Evolutionary conservation across 176 grass and related monocot species (phyloP).

Genomic region (Rhynchospora pubera): DNA sequence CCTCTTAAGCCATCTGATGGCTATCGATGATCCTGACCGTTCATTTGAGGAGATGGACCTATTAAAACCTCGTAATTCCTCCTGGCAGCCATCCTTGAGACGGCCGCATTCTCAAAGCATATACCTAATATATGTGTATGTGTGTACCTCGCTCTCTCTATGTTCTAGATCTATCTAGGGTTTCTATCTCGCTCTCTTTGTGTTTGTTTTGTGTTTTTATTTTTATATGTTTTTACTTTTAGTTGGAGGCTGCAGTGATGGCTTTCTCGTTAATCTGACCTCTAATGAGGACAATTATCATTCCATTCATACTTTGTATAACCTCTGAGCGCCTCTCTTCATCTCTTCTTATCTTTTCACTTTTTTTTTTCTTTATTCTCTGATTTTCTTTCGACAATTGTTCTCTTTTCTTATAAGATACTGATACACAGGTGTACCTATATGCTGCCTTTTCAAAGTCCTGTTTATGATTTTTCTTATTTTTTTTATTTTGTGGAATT

Average conservation of each 20-base stretch:
- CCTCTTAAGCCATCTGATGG: background rate
- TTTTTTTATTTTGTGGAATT: background rate
- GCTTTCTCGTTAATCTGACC: conserved; percentile 8
- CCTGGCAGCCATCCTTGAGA: no score
- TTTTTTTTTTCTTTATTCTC: background rate
- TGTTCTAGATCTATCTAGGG: no score
- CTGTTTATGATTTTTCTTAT: background rate
- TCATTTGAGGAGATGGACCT: background rate
- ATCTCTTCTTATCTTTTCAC: background rate
- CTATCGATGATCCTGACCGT: background rate
- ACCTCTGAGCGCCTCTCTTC: background rate
- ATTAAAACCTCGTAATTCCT: background rate
- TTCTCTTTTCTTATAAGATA: background rate
- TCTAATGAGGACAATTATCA: background rate
- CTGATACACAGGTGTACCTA: background rate
- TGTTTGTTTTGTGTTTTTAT: background rate
- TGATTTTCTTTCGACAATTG: background rate
- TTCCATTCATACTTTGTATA: background rate
- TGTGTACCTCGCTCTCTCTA: background rate
- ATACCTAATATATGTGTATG: no score
- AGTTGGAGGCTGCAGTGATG: background rate
- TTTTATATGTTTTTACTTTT: no score
- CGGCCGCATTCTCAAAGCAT: background rate
- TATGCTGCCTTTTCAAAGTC: background rate
- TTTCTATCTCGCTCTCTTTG: background rate